Conservation (phyloP, 805 yeast genomes). For the Komagataella pseudopastoris region DNA sequence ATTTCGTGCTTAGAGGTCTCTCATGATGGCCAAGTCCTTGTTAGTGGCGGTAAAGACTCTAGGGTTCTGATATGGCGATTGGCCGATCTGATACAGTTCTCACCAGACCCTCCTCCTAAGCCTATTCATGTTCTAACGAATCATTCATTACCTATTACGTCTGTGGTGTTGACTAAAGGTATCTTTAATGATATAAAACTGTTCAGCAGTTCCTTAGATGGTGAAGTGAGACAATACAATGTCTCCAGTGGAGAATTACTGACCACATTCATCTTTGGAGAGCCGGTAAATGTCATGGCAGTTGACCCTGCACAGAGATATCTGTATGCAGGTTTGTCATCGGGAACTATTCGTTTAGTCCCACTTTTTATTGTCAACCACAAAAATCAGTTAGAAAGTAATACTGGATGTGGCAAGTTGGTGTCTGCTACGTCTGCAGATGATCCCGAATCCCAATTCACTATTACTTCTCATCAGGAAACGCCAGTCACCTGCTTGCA, state of each 20-base stretch:
- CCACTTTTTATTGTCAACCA: constrained; percentile 33
- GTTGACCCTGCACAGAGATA: constrained; percentile 73
- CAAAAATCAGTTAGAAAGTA: constrained; percentile 30
- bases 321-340: constrained; percentile 51
- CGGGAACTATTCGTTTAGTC: constrained; percentile 48
- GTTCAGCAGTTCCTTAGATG: constrained; percentile 59
- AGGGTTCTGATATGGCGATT: constrained; percentile 66
- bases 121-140: constrained; percentile 17
- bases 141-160: constrained; percentile 36
- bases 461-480: constrained; percentile 4
- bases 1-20: constrained; percentile 48
- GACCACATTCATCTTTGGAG: constrained; percentile 60
- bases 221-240: constrained; percentile 63
- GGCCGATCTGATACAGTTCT: constrained; percentile 41
- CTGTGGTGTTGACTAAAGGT: constrained; percentile 29
- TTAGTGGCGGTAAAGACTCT: constrained; percentile 75
- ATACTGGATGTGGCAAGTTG: constrained; percentile 45
- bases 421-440: constrained; percentile 14
- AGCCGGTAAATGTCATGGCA: constrained; percentile 40
- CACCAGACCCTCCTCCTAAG: constrained; percentile 8
- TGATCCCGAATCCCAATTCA: background rate
- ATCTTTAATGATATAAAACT: constrained; percentile 44
- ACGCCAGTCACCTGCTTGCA: constrained; percentile 36
- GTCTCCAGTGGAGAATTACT: constrained; percentile 30
- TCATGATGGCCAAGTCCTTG: constrained; percentile 47